Base-by-base conservation (phyloP, 352 stramenopile species). In the Elongisporangium senticosum region DNA sequence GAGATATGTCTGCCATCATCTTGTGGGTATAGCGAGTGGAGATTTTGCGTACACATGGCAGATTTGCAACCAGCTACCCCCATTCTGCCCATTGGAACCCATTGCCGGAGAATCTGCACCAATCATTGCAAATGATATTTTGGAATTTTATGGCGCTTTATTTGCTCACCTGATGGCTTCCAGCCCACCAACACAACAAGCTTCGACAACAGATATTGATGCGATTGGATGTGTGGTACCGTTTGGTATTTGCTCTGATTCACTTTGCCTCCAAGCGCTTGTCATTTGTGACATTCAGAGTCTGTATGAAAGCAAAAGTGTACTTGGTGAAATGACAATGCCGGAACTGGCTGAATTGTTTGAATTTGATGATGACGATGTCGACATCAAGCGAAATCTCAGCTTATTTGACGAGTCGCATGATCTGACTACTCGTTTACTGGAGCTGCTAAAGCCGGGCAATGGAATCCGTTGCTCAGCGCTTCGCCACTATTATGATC, bases 221-320 rank as follows among this genome's bases (percentile, higher is more conserved):
- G 10, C 33, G 13, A 43, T 1, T 17, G 7, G 50, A 47, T 24
- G 51, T 66, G 20, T 51, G 55, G 6, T 64, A 63, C 57, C 55
- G 19, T 89, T 84, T 51, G 70, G 77, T 13, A 69, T 88, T 15
- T 77, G 77, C 15, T 73, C 64, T 0, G 72, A 89, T 20, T 67
- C 75, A 2, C 61, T 81, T 7, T 87, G 79, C 56, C 55, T 95
- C 2, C 74, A 91, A 49, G 86, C 80, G 7, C 63, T 92, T 7
- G 65, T 88, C 26, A 39, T 95, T 21, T 93, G 86, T 59, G 86
- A 95, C 56, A 74, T 95, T 43, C 83, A 95, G 58, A 80, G 71
- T 24, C 63, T 93, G 22, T 90, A 86, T 37, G 77, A 88, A 47
- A 89, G 83, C 59, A 77, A 79, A n/a, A 95, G 86, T 53, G 78